Evolutionary conservation across 306 rosid species (phyloP).

Genomic region (Cucumis cinereus): DNA sequence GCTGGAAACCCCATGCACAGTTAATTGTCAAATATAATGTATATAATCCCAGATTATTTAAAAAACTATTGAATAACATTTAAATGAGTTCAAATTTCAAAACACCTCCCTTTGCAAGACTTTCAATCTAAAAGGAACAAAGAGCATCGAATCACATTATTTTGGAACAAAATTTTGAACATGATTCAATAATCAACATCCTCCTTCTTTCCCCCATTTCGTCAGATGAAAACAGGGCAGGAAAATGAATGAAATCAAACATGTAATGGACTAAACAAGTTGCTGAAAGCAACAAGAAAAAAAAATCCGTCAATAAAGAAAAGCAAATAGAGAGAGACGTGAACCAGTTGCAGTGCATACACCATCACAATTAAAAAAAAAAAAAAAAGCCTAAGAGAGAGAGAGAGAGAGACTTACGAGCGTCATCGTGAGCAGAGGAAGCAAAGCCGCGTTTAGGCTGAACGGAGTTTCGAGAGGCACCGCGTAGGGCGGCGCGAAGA

Average conservation of each 20-base stretch:
- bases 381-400: background rate
- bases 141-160: background rate
- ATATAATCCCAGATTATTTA: background rate
- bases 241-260: background rate
- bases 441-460: slow-evolving; percentile 50
- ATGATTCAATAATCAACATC: background rate
- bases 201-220: background rate
- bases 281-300: background rate
- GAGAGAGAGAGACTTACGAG: slow-evolving; percentile 24
- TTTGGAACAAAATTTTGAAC: background rate
- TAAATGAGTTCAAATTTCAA: background rate
- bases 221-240: background rate
- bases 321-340: background rate
- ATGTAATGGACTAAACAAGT: background rate
- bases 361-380: background rate
- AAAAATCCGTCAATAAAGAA: background rate
- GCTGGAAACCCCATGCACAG: background rate
- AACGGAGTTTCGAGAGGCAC: slow-evolving; percentile 35
- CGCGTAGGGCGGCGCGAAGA: slow-evolving; percentile 50
- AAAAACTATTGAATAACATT: background rate
- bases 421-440: slow-evolving; percentile 73
- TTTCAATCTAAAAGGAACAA: background rate
- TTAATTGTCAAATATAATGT: background rate
- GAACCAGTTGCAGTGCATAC: background rate
- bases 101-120: background rate